Conservation (phyloP, 169 alveolate genomes). For the Sarcocystis neurona region DNA sequence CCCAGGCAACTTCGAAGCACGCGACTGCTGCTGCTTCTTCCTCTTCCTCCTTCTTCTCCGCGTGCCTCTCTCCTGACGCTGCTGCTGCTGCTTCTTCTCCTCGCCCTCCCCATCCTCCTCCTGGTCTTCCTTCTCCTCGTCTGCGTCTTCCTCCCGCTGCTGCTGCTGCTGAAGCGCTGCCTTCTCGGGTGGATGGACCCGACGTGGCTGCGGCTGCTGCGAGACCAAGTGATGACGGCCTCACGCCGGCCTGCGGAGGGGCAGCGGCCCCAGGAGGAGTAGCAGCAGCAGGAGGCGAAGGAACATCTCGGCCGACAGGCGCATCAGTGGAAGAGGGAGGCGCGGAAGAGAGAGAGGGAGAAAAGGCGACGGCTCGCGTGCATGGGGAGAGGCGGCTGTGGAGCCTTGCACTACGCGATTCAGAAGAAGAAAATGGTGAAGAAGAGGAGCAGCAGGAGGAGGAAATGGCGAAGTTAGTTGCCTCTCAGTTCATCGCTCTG, state of each 20-base stretch:
- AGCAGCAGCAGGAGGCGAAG: too few species aligned
- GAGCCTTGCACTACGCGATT: too few species aligned
- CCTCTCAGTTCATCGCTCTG: constrained; percentile 5
- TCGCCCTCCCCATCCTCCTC: background rate
- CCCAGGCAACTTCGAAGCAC: background rate
- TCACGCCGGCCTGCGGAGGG: too few species aligned
- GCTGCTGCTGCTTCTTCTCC: background rate
- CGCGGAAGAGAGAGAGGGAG: too few species aligned
- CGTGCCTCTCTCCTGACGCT: background rate
- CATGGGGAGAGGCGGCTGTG: too few species aligned
- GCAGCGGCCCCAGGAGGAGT: too few species aligned
- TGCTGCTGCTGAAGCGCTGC: background rate
- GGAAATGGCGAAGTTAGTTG: background rate
- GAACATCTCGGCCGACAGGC: too few species aligned
- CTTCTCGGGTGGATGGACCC: background rate
- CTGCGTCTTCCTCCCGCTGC: background rate
- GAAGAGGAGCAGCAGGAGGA: background rate
- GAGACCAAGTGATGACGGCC: too few species aligned
- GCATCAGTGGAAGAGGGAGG: too few species aligned
- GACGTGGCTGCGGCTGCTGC: too few species aligned
- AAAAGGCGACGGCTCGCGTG: too few species aligned
- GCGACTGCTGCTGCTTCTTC: background rate
- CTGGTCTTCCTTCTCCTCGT: background rate
- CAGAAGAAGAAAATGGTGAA: too few species aligned
- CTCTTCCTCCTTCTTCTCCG: background rate